These are phyloP conservation scores for Escallonia rubra DNA, from an alignment of 129 eudicot genomes.

Conservation along the genomic window DNA sequence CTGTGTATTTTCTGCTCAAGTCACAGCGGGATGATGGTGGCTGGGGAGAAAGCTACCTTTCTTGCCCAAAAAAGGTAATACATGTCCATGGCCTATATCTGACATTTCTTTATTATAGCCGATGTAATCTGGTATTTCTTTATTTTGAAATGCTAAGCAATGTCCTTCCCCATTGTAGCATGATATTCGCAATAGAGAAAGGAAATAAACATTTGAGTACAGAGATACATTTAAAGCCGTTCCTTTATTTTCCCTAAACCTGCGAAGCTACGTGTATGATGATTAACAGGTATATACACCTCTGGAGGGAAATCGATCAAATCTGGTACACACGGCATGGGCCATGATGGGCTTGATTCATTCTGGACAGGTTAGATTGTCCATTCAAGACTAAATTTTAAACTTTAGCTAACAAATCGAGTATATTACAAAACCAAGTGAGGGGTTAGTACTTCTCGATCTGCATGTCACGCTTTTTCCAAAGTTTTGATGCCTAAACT, in stretches of 20 bases:
- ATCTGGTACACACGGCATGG: slow-evolving; percentile 86
- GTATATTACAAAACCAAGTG: too few relatives aligned
- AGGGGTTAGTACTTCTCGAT: too few relatives aligned
- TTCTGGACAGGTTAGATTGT: slow-evolving; percentile 60
- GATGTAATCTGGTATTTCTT: too few relatives aligned
- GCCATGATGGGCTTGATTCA: slow-evolving; percentile 77
- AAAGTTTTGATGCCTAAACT: neutral
- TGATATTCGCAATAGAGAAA: too few relatives aligned
- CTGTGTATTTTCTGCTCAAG: slow-evolving; percentile 48
- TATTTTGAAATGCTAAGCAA: too few relatives aligned
- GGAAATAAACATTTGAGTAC: too few relatives aligned
- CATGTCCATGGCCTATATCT: neutral
- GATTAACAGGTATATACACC: slow-evolving; percentile 53
- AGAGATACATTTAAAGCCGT: neutral
- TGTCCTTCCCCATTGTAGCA: too few relatives aligned
- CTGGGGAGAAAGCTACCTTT: slow-evolving; percentile 94
- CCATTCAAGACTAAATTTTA: neutral
- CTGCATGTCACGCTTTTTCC: too few relatives aligned
- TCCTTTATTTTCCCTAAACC: neutral
- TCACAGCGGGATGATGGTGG: slow-evolving; percentile 73
- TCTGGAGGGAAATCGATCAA: slow-evolving; percentile 65
- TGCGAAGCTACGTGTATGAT: neutral
- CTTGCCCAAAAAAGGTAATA: slow-evolving; percentile 75
- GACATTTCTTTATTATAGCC: too few relatives aligned
- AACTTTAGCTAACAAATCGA: too few relatives aligned